A percentile compares a stretch with the other conserved stretches of the same genome.
Evolutionary conservation across 495 filamentous ascomycete species (phyloP).

Genomic region (Annulohypoxylon bovei): DNA sequence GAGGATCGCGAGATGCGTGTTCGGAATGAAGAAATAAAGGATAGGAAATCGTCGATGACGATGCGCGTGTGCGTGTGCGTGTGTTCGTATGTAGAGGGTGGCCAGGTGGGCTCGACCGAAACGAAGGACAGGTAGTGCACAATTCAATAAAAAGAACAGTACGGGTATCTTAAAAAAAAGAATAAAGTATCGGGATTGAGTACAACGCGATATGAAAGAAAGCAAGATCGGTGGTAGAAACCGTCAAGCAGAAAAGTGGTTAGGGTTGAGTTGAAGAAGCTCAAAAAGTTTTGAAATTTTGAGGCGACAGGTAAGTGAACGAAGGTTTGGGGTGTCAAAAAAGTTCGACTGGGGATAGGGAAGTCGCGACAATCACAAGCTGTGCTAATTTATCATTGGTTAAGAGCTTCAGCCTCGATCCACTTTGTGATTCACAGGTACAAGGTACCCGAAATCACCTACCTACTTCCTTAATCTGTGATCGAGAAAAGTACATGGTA

Average conservation of each 20-base stretch:
- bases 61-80: conserved; percentile 24
- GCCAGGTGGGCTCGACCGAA: conserved; percentile 34
- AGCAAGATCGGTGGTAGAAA: neutral
- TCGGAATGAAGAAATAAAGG: neutral
- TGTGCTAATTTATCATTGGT: conserved; percentile 17
- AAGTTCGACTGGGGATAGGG: conserved; percentile 32
- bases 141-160: conserved; percentile 18
- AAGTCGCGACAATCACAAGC: conserved; percentile 41
- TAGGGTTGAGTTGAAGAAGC: conserved; percentile 5
- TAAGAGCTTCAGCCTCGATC: conserved; percentile 29
- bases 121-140: neutral
- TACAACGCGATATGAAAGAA: neutral
- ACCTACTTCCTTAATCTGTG: neutral
- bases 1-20: neutral
- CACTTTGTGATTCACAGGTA: conserved; percentile 27
- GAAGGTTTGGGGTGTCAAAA: conserved; percentile 40
- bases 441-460: conserved; percentile 4
- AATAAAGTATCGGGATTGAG: conserved; percentile 11
- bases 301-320: conserved; percentile 25
- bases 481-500: neutral
- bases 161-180: conserved; percentile 41
- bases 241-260: conserved; percentile 12
- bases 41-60: neutral
- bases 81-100: conserved; percentile 3
- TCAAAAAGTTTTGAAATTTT: conserved; percentile 35